Evolutionary conservation across 108 stramenopile genomes (phyloP).

Genomic region (Nannochloropsis salina): DNA sequence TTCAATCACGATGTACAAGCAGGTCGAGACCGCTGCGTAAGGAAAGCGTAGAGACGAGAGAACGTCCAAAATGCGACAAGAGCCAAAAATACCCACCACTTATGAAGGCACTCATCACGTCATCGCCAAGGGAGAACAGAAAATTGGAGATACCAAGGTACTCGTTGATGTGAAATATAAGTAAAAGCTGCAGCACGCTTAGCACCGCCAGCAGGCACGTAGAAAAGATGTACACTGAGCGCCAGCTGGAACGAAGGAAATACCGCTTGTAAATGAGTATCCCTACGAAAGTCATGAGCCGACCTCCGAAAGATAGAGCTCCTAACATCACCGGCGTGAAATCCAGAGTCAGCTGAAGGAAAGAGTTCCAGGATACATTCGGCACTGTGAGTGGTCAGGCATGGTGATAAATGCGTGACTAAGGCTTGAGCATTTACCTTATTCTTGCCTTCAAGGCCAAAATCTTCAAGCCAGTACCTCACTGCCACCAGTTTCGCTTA

Average conservation of each 20-base stretch:
- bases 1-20: no score
- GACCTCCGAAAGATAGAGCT: conserved; percentile 43
- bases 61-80: not conserved
- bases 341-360: conserved; percentile 46
- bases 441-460: not conserved
- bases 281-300: conserved; percentile 55
- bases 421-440: not conserved
- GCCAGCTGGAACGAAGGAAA: conserved; percentile 42
- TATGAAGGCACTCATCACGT: conserved; percentile 54
- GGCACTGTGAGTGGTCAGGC: conserved; percentile 31
- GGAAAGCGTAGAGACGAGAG: not conserved
- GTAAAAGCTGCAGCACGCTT: conserved; percentile 32
- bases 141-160: conserved; percentile 38
- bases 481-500: not conserved
- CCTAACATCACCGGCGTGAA: conserved; percentile 53
- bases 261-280: conserved; percentile 55
- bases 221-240: conserved; percentile 33
- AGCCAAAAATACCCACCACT: conserved; percentile 21
- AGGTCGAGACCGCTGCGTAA: not conserved
- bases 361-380: conserved; percentile 56
- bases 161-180: conserved; percentile 22
- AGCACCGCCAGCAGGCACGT: conserved; percentile 23
- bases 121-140: conserved; percentile 52
- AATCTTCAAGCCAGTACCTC: not conserved
- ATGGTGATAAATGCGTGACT: not conserved